These are phyloP conservation scores for thale cress (Arabidopsis thaliana) DNA, from an alignment of 345 rosid genomes.

Conservation along the genomic window TAIR10.1 NC_003070.9:12685001-12685500, in stretches of 20 bases:
- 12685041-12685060: neutral
- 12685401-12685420: conserved; percentile 39
- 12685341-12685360: conserved; percentile 37
- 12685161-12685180: neutral
- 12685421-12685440: conserved; percentile 51
- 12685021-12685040: conserved; percentile 5
- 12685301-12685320: conserved; percentile 47
- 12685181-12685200: conserved; percentile 28
- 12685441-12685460: conserved; percentile 41
- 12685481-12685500: conserved; percentile 66
- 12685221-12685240: neutral
- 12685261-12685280: conserved; percentile 58
- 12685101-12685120: conserved; percentile 31
- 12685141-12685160: conserved; percentile 9
- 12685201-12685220: neutral
- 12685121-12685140: conserved; percentile 2
- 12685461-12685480: conserved; percentile 69
- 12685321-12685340: conserved; percentile 35
- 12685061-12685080: conserved; percentile 18
- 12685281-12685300: conserved; percentile 23
- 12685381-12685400: conserved; percentile 29
- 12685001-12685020: too few relatives aligned
- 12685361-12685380: conserved; percentile 40
- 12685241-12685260: conserved; percentile 43
- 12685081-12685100: neutral